Base-by-base conservation (phyloP, 345 rosid genomes). In the Aquilaria yunnanensis region DNA sequence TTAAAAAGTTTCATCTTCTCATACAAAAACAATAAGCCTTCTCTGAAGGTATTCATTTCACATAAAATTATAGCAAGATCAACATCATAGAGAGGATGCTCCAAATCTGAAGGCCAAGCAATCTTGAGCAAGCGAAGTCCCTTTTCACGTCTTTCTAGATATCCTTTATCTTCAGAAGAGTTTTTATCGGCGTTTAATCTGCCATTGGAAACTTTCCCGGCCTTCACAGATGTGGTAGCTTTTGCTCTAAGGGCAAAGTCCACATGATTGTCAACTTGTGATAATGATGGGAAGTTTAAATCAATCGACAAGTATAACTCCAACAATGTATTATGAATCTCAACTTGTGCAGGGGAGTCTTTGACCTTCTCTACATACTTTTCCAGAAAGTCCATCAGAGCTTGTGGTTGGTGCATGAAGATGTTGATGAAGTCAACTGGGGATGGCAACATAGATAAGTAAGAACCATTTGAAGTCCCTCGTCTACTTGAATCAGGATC, bases 261-360 rank as follows among this genome's bases (percentile, higher is more conserved):
- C 32, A 72, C 49, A 62, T 78, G 91, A 68, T 76, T 75, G 56
- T 66, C 68, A 51, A 81, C 78, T 77, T 77, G 86, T 43, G 85
- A 86, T 48, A 88, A 73, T 69, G 88, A 85, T 55, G 93, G 96
- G 64, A 90, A 90, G 82, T 85, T 76, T 82, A 94, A 75, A 81
- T 90, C 97, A 75, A 77, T 83, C 64, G 97, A 94, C 76, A 90
- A 75, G 77, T 90, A 90, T 66, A 94, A 64, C 77, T 94, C 99
- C 75, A 94, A 68, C 62, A 94, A 91, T 32, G 99, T 90, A 64
- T 88, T 94, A 62, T 94, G 85, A 68, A 94, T 90, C 80, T 94
- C 99, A 43, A 86, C 87, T 74, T 94, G 99, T 67, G 97, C 95
- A 70, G 97, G 96, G n/a, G 99, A 88, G 64, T 94, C 99, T 77